Evolutionary conservation across 139 green algal genomes (phyloP).

Genomic region (Volvox africanus): DNA sequence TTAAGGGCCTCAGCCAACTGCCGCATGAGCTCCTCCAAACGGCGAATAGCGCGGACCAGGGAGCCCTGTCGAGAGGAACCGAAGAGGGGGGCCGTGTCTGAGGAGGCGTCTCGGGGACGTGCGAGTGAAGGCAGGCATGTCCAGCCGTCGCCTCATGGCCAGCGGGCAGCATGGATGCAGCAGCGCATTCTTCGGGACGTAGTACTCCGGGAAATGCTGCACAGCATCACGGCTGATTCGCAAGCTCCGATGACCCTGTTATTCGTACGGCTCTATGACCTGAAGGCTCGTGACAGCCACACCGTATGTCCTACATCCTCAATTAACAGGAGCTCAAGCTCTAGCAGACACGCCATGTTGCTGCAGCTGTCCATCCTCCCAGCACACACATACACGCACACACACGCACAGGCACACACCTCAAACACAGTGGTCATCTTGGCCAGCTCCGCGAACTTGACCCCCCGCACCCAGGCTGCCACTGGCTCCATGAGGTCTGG

Average conservation of each 20-base stretch:
- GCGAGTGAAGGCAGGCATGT: too few relatives aligned
- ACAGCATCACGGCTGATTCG: too few relatives aligned
- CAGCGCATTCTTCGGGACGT: too few relatives aligned
- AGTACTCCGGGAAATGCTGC: too few relatives aligned
- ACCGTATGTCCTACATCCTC: too few relatives aligned
- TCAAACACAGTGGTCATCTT: conserved; percentile 78
- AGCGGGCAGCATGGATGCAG: too few relatives aligned
- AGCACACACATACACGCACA: background rate
- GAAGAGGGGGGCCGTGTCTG: background rate
- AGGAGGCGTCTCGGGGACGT: background rate
- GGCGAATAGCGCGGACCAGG: conserved; percentile 80
- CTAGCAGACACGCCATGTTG: too few relatives aligned
- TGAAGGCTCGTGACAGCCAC: too few relatives aligned
- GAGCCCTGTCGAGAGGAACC: conserved; percentile 64
- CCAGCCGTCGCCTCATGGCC: too few relatives aligned
- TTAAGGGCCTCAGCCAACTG: conserved; percentile 72
- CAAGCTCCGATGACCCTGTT: too few relatives aligned
- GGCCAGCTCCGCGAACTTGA: conserved; percentile 72
- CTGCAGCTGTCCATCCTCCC: background rate
- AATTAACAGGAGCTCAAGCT: too few relatives aligned
- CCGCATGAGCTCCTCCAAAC: conserved; percentile 85
- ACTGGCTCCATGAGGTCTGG: conserved; percentile 83
- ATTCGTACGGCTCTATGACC: too few relatives aligned
- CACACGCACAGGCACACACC: conserved; percentile 43
- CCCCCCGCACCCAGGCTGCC: conserved; percentile 74